A percentile compares a stretch with the other conserved stretches of the same genome.
phyloP scores from a whole-genome alignment of 805 yeast species.

The Saturnispora saitoi region DNA sequence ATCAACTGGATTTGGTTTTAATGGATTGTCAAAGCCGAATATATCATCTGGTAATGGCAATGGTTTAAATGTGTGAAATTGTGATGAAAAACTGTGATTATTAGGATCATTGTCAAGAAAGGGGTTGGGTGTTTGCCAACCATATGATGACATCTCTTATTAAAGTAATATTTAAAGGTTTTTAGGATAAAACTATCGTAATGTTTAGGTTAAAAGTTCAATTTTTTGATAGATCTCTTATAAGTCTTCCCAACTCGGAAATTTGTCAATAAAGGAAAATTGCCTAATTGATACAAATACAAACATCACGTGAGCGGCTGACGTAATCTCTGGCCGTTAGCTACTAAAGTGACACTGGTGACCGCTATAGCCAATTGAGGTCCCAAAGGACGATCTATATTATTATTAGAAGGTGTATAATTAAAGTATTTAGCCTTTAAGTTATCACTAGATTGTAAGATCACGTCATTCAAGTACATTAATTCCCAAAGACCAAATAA shows the following conservation, averaged over 20 bases:
- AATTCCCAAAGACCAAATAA: constrained; percentile 23
- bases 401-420: not conserved
- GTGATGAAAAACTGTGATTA: constrained; percentile 7
- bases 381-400: not conserved
- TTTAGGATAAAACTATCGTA: not conserved
- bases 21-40: constrained; percentile 31
- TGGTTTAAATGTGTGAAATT: constrained; percentile 23
- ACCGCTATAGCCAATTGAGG: not conserved
- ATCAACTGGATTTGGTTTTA: constrained; percentile 3
- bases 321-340: constrained; percentile 8
- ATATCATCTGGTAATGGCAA: constrained; percentile 48
- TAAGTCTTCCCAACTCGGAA: constrained; percentile 1
- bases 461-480: constrained; percentile 17
- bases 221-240: not conserved
- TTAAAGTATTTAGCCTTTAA: not conserved
- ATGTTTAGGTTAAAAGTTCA: not conserved
- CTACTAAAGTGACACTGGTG: not conserved
- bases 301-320: constrained; percentile 5
- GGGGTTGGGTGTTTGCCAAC: constrained; percentile 8
- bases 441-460: not conserved
- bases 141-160: constrained; percentile 5
- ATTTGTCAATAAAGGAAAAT: constrained; percentile 5
- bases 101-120: constrained; percentile 6
- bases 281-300: constrained; percentile 7
- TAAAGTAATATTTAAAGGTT: not conserved